Conservation (phyloP, 768 basidiomycete genomes). For the Suillus lakei region DNA sequence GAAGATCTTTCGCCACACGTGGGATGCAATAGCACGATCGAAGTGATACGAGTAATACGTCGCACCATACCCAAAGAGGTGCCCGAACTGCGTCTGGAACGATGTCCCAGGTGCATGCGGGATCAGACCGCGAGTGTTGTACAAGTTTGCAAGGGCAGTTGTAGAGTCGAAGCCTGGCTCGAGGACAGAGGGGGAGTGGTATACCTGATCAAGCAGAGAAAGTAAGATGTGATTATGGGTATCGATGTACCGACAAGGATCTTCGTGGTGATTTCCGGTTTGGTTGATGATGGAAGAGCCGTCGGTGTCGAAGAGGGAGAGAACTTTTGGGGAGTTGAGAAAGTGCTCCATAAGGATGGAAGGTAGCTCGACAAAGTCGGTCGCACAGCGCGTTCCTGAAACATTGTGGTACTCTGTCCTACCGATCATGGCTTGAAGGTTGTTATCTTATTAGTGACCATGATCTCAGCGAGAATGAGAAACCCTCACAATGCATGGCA, state of each 20-base stretch:
- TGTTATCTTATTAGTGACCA: slow-evolving; percentile 11
- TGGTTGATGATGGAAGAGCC: slow-evolving; percentile 49
- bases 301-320: slow-evolving; percentile 75
- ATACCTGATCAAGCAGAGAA: slow-evolving; percentile 85
- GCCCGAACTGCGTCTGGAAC: slow-evolving; percentile 95
- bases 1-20: slow-evolving; percentile 87
- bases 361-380: slow-evolving; percentile 97
- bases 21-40: slow-evolving; percentile 92
- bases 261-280: slow-evolving; percentile 68
- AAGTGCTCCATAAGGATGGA: slow-evolving; percentile 99
- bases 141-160: slow-evolving; percentile 58
- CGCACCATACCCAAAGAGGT: slow-evolving; percentile 95
- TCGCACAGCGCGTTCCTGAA: slow-evolving; percentile 95
- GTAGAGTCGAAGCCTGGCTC: slow-evolving; percentile 76
- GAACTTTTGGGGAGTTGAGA: slow-evolving; percentile 80
- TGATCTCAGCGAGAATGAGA: slow-evolving; percentile 7
- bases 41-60: slow-evolving; percentile 98
- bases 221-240: slow-evolving; percentile 91
- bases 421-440: slow-evolving; percentile 87
- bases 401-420: slow-evolving; percentile 98
- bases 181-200: slow-evolving; percentile 74
- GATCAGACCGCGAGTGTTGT: slow-evolving; percentile 74
- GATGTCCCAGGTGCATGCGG: slow-evolving; percentile 85
- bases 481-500: slow-evolving; percentile 94
- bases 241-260: slow-evolving; percentile 84